Evolutionary conservation across 148 eudicot genomes (phyloP), one percentile per base, ranked within the genome.

Genomic region (Pharnaceum exiguum): DNA sequence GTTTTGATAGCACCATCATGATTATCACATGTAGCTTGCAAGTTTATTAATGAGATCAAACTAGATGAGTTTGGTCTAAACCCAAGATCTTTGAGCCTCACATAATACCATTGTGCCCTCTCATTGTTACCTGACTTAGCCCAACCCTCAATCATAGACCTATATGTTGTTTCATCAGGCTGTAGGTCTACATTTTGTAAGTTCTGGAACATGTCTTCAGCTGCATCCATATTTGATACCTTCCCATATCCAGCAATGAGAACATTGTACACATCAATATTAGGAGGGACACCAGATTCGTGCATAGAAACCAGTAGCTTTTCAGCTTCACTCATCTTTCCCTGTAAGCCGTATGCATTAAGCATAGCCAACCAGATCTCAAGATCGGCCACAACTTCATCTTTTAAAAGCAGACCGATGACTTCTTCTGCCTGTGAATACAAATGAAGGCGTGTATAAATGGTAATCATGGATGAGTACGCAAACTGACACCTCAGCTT

Each of bases 141-240:
- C 94, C 96, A 91, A 39, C 98, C 98, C 83, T 91, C 98, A 54
- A 91, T 72, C 90, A 91, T 82, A n/a, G 96, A 85, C 73, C 98
- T 81, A 63, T 79, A 88, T 24, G 96, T 83, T 42, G 88, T 75
- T 76, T 88, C 96, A 70, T 91, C 94, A 55, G 96, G 94, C 62
- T 69, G 62, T 59, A 91, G 40, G 29, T 83, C 86, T 57, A 72
- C 59, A 55, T 66, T 55, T 36, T 38, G 60, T 27, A 91, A 71
- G 62, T 67, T 71, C 42, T 31, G 71, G 63, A 85, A 79, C 28
- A 79, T 17, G 27, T 62, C 39, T 36, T 85, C 71, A 29, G 96
- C 98, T 60, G 61, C 71, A 48, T 63, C 78, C 96, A 91, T 85
- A 31, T 77, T 59, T 7, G 90, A 81, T 42, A 66, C 31, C 61